Evolutionary conservation across 495 filamentous ascomycete species (phyloP).

Genomic region (Podospora anserina): DNA sequence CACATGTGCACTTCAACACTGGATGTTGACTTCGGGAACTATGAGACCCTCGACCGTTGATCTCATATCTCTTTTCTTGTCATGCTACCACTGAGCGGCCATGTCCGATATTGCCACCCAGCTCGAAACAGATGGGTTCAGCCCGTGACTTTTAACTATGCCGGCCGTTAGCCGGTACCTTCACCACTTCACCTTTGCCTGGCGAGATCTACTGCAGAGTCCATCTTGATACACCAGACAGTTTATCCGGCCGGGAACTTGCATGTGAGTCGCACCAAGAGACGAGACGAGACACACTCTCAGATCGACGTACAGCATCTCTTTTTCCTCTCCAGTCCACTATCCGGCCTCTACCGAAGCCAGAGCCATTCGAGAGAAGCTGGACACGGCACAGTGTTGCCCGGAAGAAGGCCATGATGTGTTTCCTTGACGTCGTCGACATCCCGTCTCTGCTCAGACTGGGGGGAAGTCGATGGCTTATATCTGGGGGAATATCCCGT

Average conservation of each 20-base stretch:
- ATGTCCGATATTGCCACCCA: constrained; percentile 8
- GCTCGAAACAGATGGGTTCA: constrained; percentile 19
- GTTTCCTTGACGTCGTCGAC: constrained; percentile 10
- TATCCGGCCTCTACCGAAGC: constrained; percentile 13
- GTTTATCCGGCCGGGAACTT: constrained; percentile 36
- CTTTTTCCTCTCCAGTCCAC: constrained; percentile 12
- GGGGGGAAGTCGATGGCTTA: constrained; percentile 18
- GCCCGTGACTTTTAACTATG: constrained; percentile 20
- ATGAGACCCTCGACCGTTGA: neutral
- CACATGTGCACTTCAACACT: neutral
- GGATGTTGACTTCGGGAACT: neutral
- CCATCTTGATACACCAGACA: constrained; percentile 37
- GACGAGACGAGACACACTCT: constrained; percentile 28
- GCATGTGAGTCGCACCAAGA: constrained; percentile 25
- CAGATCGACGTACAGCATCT: constrained; percentile 25
- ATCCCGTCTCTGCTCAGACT: constrained; percentile 14
- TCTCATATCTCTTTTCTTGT: constrained; percentile 1
- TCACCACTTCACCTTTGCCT: constrained; percentile 13
- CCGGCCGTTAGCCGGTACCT: constrained; percentile 19
- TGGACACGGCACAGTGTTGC: constrained; percentile 23
- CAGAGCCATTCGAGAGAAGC: constrained; percentile 6
- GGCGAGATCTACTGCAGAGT: constrained; percentile 28
- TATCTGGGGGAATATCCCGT: constrained; percentile 29
- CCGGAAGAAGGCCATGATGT: constrained; percentile 21
- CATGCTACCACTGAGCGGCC: neutral